Percentiles rank a stretch among this genome's conserved stretches.
Conservation (phyloP, 352 stramenopile species). For the Phytophthora cajani region DNA sequence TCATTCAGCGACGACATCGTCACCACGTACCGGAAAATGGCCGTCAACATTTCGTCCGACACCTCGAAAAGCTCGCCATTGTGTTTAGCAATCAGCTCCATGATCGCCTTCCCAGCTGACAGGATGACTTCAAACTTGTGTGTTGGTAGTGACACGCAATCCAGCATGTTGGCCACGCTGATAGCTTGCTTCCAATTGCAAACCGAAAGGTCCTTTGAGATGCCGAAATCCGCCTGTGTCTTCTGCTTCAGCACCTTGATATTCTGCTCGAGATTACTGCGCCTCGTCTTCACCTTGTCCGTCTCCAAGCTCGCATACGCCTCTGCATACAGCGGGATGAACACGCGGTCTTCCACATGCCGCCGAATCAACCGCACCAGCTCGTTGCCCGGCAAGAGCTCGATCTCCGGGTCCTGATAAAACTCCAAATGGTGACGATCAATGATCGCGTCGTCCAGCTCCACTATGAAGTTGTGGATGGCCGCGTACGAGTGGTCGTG, state of each 20-base stretch:
- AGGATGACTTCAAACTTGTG: slow-evolving; percentile 87
- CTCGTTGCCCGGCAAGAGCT: slow-evolving; percentile 75
- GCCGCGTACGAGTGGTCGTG: slow-evolving; percentile 54
- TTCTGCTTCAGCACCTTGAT: slow-evolving; percentile 68
- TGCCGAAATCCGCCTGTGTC: slow-evolving; percentile 63
- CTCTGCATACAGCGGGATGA: slow-evolving; percentile 59
- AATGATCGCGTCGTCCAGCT: slow-evolving; percentile 75
- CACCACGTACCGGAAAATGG: slow-evolving; percentile 75
- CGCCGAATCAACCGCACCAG: slow-evolving; percentile 77
- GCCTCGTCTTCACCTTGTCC: slow-evolving; percentile 38
- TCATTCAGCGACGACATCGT: slow-evolving; percentile 71
- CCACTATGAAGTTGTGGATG: slow-evolving; percentile 67
- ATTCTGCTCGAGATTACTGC: slow-evolving; percentile 52
- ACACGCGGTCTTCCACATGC: slow-evolving; percentile 83
- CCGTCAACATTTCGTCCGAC: slow-evolving; percentile 61
- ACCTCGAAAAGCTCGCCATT: slow-evolving; percentile 70
- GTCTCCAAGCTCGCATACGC: slow-evolving; percentile 71
- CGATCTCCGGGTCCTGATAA: slow-evolving; percentile 67
- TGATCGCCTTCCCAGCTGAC: slow-evolving; percentile 57
- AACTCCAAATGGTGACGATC: slow-evolving; percentile 68
- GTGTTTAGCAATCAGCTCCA: slow-evolving; percentile 52
- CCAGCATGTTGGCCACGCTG: slow-evolving; percentile 66
- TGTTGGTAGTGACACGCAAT: slow-evolving; percentile 80
- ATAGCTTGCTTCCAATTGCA: slow-evolving; percentile 67
- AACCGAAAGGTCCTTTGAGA: slow-evolving; percentile 68